Evolutionary conservation across 352 stramenopile species (phyloP).

Genomic region (Lagenidium giganteum): DNA sequence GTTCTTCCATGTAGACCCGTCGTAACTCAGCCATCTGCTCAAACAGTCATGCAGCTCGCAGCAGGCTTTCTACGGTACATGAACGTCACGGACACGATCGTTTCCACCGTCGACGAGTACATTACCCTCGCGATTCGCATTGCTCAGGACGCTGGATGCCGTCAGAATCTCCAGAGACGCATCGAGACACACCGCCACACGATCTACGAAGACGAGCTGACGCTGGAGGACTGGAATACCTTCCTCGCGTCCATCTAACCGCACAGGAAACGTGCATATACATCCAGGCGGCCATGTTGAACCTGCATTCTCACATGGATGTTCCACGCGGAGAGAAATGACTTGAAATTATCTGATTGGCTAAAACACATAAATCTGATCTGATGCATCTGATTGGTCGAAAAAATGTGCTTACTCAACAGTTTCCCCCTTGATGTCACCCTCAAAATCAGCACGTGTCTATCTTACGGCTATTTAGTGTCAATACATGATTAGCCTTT

Average conservation of each 20-base stretch:
- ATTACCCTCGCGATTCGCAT: slow-evolving; percentile 27
- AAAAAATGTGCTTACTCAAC: slow-evolving; percentile 12
- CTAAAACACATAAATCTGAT: not conserved
- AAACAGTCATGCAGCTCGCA: slow-evolving; percentile 50
- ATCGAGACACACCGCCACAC: slow-evolving; percentile 9
- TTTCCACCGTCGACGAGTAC: slow-evolving; percentile 29
- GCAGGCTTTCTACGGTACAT: slow-evolving; percentile 58
- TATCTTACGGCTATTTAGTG: too few relatives aligned
- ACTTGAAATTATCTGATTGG: not conserved
- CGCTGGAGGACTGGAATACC: slow-evolving; percentile 27
- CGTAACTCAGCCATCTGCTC: slow-evolving; percentile 41
- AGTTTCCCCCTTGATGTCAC: not conserved
- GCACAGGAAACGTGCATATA: not conserved
- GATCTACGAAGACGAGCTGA: slow-evolving; percentile 22
- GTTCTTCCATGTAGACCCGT: slow-evolving; percentile 26
- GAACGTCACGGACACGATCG: slow-evolving; percentile 39
- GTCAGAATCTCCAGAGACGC: slow-evolving; percentile 1
- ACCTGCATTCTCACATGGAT: not conserved
- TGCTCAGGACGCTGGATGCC: slow-evolving; percentile 17
- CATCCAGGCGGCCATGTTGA: not conserved
- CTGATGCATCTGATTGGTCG: slow-evolving; percentile 1
- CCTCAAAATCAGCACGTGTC: not conserved
- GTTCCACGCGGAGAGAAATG: not conserved
- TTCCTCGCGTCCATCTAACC: slow-evolving; percentile 18
- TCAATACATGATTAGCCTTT: too few relatives aligned